A percentile compares a stretch with the other conserved stretches of the same genome.
Evolutionary conservation across 495 filamentous ascomycete genomes (phyloP).

Genomic region (Ramalina intermedia): DNA sequence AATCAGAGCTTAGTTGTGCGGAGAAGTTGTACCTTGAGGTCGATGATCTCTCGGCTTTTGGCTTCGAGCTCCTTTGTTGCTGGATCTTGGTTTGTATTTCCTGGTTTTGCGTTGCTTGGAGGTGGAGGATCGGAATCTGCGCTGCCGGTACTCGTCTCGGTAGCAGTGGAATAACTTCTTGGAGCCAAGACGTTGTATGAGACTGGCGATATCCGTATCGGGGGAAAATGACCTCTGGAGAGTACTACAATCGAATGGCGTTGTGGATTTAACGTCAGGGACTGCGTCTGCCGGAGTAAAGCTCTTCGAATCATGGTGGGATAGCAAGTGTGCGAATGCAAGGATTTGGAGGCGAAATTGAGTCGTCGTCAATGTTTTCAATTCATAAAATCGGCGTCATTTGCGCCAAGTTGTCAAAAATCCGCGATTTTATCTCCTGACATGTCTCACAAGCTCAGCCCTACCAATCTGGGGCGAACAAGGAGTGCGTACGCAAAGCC

Average conservation of each 20-base stretch:
- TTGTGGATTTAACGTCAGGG: not conserved
- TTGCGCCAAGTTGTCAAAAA: not conserved
- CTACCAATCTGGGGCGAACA: no score
- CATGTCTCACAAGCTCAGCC: no score
- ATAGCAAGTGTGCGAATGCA: not conserved
- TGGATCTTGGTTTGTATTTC: conserved; percentile 26
- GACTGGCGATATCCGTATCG: conserved; percentile 5
- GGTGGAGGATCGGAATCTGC: conserved; percentile 26
- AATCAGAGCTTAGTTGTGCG: not conserved
- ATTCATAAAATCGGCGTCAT: conserved; percentile 10
- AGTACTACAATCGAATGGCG: not conserved
- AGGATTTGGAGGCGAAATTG: not conserved
- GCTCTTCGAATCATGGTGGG: conserved; percentile 14
- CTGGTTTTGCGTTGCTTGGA: not conserved
- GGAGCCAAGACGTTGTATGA: not conserved
- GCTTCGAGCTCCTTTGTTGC: conserved; percentile 56
- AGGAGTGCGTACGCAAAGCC: no score
- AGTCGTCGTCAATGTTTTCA: not conserved
- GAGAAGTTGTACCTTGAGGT: conserved; percentile 57
- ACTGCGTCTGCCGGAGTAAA: conserved; percentile 7
- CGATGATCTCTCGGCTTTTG: conserved; percentile 68
- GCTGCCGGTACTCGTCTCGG: conserved; percentile 1
- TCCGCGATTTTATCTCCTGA: no score
- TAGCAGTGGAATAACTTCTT: conserved; percentile 9
- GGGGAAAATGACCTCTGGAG: conserved; percentile 1